phyloP scores from a whole-genome alignment of 2,329 filamentous ascomycete species.

The Aureobasidium zeae region DNA sequence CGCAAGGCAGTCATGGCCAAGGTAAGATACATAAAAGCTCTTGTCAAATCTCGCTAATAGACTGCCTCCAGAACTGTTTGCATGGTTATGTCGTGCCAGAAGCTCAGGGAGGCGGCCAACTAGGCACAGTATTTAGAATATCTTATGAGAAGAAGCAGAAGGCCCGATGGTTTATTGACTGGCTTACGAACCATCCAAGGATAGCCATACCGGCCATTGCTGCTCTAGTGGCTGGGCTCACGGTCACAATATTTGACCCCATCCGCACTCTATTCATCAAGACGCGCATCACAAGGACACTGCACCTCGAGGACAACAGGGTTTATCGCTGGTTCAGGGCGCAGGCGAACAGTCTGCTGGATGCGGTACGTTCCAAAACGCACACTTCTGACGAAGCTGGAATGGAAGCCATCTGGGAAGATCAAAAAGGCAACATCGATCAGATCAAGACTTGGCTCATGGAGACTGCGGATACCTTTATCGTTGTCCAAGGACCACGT shows the following conservation, averaged over 20 bases:
- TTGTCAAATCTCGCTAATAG: neutral
- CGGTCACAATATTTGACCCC: conserved; percentile 85
- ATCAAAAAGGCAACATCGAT: conserved; percentile 71
- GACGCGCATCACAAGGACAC: conserved; percentile 68
- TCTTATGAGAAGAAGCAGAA: conserved; percentile 76
- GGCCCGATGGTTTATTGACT: conserved; percentile 72
- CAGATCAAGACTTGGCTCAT: conserved; percentile 77
- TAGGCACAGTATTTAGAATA: conserved; percentile 67
- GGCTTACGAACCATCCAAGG: conserved; percentile 75
- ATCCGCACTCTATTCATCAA: conserved; percentile 91
- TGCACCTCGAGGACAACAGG: conserved; percentile 63
- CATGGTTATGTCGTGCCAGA: conserved; percentile 71
- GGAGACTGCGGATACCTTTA: conserved; percentile 83
- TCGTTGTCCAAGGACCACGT: conserved; percentile 83
- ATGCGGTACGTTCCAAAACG: conserved; percentile 38
- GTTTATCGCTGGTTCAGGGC: conserved; percentile 73
- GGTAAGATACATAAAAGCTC: conserved; percentile 1
- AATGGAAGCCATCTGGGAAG: conserved; percentile 76
- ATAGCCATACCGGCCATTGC: conserved; percentile 78
- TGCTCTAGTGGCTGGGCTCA: conserved; percentile 70
- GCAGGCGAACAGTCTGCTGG: conserved; percentile 55
- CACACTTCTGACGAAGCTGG: conserved; percentile 56
- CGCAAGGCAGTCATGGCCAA: conserved; percentile 77
- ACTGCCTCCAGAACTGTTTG: conserved; percentile 57
- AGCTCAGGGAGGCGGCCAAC: conserved; percentile 60